phyloP scores from a whole-genome alignment of 1,139 yeast species.

The Komagataea norvegica region DNA sequence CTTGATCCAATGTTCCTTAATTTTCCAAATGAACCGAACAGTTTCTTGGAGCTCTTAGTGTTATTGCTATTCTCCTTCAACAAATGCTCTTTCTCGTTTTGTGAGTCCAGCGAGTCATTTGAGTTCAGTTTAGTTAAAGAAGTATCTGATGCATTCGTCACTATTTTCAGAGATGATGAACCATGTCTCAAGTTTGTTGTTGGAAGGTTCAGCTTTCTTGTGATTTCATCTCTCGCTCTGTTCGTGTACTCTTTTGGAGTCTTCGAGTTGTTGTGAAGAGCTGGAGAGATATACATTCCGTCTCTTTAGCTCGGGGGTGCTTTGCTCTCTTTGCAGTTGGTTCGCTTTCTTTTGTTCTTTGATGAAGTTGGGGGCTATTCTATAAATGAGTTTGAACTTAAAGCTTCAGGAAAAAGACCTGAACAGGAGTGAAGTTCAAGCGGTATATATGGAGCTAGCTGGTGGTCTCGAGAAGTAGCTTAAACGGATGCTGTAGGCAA shows the following conservation, averaged over 20 bases:
- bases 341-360: not conserved
- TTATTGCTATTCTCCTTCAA: too few relatives aligned
- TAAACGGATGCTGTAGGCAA: too few relatives aligned
- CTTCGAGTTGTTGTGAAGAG: slow-evolving; percentile 15
- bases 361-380: too few relatives aligned
- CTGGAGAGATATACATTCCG: slow-evolving; percentile 25
- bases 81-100: too few relatives aligned
- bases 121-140: slow-evolving; percentile 22
- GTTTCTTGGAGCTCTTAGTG: slow-evolving; percentile 11
- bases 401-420: too few relatives aligned
- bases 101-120: slow-evolving; percentile 20
- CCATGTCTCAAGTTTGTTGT: slow-evolving; percentile 23
- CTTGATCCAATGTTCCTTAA: slow-evolving; percentile 14
- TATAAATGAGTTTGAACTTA: too few relatives aligned
- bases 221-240: slow-evolving; percentile 37
- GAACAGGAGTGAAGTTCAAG: too few relatives aligned
- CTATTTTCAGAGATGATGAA: slow-evolving; percentile 24
- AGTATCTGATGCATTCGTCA: slow-evolving; percentile 22
- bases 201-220: slow-evolving; percentile 27
- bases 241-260: slow-evolving; percentile 37
- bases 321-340: not conserved
- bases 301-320: not conserved
- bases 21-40: slow-evolving; percentile 17
- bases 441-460: too few relatives aligned
- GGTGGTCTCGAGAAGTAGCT: too few relatives aligned